These are phyloP conservation scores for Zizania latifolia DNA, from an alignment of 176 grass and related monocot species.

Conservation along the genomic window DNA sequence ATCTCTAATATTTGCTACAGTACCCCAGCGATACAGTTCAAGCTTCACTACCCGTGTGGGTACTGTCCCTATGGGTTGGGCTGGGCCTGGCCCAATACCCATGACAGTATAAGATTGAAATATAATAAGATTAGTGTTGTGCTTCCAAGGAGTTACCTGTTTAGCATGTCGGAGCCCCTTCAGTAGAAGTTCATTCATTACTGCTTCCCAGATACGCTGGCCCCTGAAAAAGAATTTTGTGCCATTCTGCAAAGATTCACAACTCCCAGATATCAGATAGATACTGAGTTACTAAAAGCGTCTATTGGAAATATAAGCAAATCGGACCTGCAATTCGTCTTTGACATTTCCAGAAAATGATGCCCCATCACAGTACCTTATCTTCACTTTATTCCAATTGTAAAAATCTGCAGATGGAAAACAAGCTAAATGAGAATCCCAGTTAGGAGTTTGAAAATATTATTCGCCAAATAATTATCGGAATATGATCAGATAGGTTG, in stretches of 20 bases:
- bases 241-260: conserved; percentile 35
- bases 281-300: neutral
- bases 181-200: conserved; percentile 60
- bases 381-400: conserved; percentile 78
- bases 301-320: neutral
- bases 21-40: too few species aligned
- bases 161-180: conserved; percentile 69
- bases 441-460: neutral
- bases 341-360: conserved; percentile 60
- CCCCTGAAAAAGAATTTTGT: conserved; percentile 71
- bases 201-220: conserved; percentile 65
- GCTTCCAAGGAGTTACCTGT: conserved; percentile 50
- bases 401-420: conserved; percentile 50
- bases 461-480: neutral
- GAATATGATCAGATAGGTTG: neutral
- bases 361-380: conserved; percentile 77
- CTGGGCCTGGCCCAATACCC: too few species aligned
- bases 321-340: conserved; percentile 41
- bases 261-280: neutral
- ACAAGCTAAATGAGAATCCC: neutral
- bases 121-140: neutral
- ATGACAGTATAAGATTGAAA: too few species aligned
- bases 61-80: too few species aligned
- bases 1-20: too few species aligned
- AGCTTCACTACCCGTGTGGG: too few species aligned